Conservation (phyloP, 371 early-diverging fungal species). For the Mortierella polycephala region DNA sequence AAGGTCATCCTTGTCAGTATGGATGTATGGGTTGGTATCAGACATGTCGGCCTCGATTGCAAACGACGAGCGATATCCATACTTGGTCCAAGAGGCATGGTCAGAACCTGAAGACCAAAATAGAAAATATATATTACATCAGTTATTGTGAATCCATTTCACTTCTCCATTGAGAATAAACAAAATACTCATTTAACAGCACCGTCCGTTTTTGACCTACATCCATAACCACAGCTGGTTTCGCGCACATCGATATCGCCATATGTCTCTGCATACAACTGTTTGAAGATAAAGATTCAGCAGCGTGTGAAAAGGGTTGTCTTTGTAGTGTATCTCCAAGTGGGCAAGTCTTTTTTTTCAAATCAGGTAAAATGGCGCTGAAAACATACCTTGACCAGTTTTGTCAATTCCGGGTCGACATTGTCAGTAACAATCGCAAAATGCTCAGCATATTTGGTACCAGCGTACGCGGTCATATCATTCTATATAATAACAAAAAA, state of each 20-base stretch:
- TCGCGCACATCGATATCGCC: slow-evolving; percentile 63
- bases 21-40: slow-evolving; percentile 77
- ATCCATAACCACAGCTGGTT: slow-evolving; percentile 79
- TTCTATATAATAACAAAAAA: slow-evolving; percentile 50
- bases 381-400: slow-evolving; percentile 61
- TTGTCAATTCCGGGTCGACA: slow-evolving; percentile 76
- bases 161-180: too few relatives aligned
- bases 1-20: slow-evolving; percentile 76
- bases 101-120: slow-evolving; percentile 63
- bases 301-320: not conserved
- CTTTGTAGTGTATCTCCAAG: not conserved
- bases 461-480: slow-evolving; percentile 89
- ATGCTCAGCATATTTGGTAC: slow-evolving; percentile 63
- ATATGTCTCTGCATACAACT: slow-evolving; percentile 52
- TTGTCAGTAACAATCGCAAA: slow-evolving; percentile 87
- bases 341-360: not conserved
- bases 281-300: not conserved
- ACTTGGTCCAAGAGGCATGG: slow-evolving; percentile 92
- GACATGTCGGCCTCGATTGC: slow-evolving; percentile 84
- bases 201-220: slow-evolving; percentile 17
- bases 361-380: too few relatives aligned
- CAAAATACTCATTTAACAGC: too few relatives aligned
- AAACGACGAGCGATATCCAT: slow-evolving; percentile 84
- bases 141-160: too few relatives aligned
- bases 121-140: too few relatives aligned